A percentile compares a stretch with the other conserved stretches of the same genome.
Evolutionary conservation across 768 basidiomycete species (phyloP).

Genomic region (Hortiboletus campestris): DNA sequence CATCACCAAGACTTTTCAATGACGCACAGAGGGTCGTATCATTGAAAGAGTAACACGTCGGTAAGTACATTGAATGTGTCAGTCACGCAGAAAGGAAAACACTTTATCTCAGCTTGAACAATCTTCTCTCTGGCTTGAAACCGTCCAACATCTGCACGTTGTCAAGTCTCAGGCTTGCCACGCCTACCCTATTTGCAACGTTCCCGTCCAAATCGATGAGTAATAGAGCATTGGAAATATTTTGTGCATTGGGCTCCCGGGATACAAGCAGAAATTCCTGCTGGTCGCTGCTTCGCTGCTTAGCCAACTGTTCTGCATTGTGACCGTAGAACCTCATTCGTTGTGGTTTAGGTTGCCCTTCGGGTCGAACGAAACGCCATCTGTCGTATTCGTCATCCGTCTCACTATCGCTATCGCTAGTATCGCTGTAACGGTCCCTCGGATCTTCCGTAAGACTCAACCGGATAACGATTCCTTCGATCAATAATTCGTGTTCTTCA

Average conservation of each 20-base stretch:
- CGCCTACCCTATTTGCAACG: not conserved
- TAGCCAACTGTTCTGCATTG: not conserved
- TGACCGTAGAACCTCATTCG: not conserved
- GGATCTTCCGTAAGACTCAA: not conserved
- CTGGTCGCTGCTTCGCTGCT: not conserved
- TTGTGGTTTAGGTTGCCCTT: not conserved
- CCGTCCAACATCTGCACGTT: not conserved
- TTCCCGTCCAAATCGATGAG: conserved; percentile 3
- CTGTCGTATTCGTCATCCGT: not conserved
- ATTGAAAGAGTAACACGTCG: no score
- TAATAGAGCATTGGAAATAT: not conserved
- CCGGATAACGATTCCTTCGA: conserved; percentile 5
- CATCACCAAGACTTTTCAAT: no score
- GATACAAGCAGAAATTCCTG: conserved; percentile 5
- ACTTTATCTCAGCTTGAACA: not conserved
- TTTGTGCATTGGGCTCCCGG: not conserved
- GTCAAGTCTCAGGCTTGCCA: conserved; percentile 1
- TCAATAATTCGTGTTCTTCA: not conserved
- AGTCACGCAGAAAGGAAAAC: not conserved
- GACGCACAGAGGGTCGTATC: no score
- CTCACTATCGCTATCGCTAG: not conserved
- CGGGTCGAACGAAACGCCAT: not conserved
- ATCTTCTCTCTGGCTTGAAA: not conserved
- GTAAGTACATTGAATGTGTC: no score
- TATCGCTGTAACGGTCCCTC: not conserved